Base-by-base conservation (phyloP, 2,329 filamentous ascomycete species). In the Drechslera avenae region DNA sequence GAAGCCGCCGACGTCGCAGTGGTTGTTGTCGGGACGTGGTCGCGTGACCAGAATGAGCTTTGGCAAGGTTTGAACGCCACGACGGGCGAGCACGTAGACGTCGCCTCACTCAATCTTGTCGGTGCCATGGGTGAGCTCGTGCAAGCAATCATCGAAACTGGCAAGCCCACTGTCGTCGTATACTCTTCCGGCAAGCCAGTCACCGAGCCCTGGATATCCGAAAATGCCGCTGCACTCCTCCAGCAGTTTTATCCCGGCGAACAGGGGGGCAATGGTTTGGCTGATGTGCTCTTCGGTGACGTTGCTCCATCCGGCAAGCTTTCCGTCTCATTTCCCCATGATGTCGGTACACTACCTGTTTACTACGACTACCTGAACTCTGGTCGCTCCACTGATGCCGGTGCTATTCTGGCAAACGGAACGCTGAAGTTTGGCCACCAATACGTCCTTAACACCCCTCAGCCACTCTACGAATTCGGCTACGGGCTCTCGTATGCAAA, bases 221-320 rank as follows among this genome's bases (percentile, higher is more conserved):
- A 82, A 26, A 78, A 80, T 19, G 85, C 87, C 0, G 78, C 84
- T 0, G 86, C 86, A 0, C 79, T 91, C 0, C 75, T 90, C 0
- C 87, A 90, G 66, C 87, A 90, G 69, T 90, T 90, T 73, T 91
- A 90, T 62, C 86, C 86, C 5, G 86, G 84, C 0, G 86, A 89
- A 62, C 77, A 89, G 73, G 86, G 86, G 18, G 86, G 86, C 0
- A 76, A 85, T 51, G 86, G 86, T 1, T 78, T 89, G 1, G 86
- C 86, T 0, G 84, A 88, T 54, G 77, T 89, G 23, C 76, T 89
- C 1, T 74, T 64, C 39, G 86, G 86, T 19, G 76, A 83, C 46
- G 80, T 82, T 44, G 88, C 86, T 68, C 86, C 86, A 0, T 85
- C 82, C 1, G 86, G 86, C 32, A 86, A 83, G 67, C 79, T 89